Evolutionary conservation across 2,329 filamentous ascomycete species (phyloP).

Genomic region (Ilyonectria destructans): DNA sequence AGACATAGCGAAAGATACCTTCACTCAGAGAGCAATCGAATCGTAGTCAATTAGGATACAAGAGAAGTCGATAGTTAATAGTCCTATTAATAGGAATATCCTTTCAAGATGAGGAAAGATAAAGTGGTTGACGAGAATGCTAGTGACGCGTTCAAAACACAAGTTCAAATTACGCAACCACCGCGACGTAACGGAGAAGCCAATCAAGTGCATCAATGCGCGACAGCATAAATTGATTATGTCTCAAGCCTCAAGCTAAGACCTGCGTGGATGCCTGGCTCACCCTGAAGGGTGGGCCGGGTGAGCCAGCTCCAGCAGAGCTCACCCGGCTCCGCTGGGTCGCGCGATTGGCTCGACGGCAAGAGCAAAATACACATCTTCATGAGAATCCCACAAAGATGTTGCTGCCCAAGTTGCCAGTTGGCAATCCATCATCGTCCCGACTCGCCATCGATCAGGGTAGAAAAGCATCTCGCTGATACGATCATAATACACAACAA

Average conservation of each 20-base stretch:
- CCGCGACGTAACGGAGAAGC: conserved; percentile 13
- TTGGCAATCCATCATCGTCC: no score
- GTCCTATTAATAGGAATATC: no score
- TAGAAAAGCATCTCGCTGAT: no score
- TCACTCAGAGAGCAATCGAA: no score
- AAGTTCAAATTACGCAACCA: neutral
- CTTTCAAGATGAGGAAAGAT: neutral
- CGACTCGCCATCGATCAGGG: no score
- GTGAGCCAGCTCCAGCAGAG: conserved; percentile 9
- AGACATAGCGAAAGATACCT: no score
- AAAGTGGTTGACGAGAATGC: conserved; percentile 1
- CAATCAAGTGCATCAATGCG: neutral
- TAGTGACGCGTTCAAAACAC: conserved; percentile 10
- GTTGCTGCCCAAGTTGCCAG: no score
- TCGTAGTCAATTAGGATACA: no score
- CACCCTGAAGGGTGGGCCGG: conserved; percentile 11
- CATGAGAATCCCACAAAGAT: neutral
- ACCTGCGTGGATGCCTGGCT: conserved; percentile 24
- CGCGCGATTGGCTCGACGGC: conserved; percentile 11
- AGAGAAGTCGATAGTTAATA: no score
- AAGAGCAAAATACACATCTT: conserved; percentile 18
- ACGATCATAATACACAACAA: no score
- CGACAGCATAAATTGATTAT: conserved; percentile 11
- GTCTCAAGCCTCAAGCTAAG: conserved; percentile 9
- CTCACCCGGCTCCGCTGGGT: conserved; percentile 13